phyloP scores from a whole-genome alignment of 2,329 filamentous ascomycete genomes.

The Monosporascus sp. region DNA sequence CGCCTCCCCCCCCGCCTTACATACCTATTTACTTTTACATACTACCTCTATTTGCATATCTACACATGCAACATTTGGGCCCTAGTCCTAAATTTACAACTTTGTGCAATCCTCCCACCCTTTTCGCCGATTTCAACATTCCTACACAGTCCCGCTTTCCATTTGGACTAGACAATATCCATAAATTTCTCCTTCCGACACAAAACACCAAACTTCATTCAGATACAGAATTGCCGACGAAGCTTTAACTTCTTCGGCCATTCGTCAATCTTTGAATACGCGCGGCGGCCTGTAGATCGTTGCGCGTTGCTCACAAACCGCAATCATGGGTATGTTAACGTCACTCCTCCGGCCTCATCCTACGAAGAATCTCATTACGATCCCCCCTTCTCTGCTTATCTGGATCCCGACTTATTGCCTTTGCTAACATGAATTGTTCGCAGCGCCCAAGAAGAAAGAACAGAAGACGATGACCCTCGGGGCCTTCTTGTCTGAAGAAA shows the following conservation, averaged over 20 bases:
- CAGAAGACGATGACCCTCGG: conserved; percentile 93
- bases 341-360: conserved; percentile 6
- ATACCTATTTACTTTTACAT: too few relatives aligned
- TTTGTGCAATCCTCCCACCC: not conserved
- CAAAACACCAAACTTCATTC: not conserved
- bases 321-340: conserved; percentile 54
- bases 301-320: conserved; percentile 35
- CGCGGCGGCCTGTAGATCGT: conserved; percentile 17
- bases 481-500: conserved; percentile 88
- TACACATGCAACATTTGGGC: not conserved
- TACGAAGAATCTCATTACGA: not conserved
- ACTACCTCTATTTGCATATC: not conserved
- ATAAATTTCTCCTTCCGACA: not conserved
- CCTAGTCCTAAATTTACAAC: not conserved
- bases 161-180: not conserved
- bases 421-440: conserved; percentile 38
- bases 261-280: conserved; percentile 12
- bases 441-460: conserved; percentile 91
- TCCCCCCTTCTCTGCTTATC: too few relatives aligned
- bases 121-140: not conserved
- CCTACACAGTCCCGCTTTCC: not conserved
- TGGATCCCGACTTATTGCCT: too few relatives aligned
- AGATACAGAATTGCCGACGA: not conserved
- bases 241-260: conserved; percentile 11
- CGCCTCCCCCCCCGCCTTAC: too few relatives aligned